Percentiles rank a stretch among this genome's conserved stretches.
These are phyloP conservation scores for Medicago lupulina DNA, from an alignment of 306 rosid species.

Conservation along the genomic window DNA sequence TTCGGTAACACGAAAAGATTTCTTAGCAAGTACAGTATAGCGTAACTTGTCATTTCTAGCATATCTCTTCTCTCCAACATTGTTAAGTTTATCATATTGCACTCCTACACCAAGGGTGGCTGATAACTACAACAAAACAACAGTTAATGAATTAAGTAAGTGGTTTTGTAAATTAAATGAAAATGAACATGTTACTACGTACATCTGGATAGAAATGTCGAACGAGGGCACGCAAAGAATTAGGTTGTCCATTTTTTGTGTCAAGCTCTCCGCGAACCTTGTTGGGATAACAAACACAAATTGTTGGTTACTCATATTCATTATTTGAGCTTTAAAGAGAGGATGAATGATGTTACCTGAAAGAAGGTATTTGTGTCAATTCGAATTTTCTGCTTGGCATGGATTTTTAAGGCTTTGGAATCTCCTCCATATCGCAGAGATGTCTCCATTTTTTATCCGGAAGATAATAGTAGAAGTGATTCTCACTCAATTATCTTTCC, in stretches of 20 bases:
- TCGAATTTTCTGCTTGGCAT: conserved; percentile 71
- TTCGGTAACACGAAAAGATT: conserved; percentile 66
- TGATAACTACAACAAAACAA: conserved; percentile 55
- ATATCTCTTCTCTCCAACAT: conserved; percentile 69
- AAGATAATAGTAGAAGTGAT: neutral
- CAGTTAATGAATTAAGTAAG: neutral
- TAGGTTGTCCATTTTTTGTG: conserved; percentile 69
- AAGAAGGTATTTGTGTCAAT: conserved; percentile 72
- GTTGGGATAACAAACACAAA: neutral
- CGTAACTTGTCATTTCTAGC: conserved; percentile 64
- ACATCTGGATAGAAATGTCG: conserved; percentile 78
- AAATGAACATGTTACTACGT: neutral
- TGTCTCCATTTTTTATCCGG: conserved; percentile 64
- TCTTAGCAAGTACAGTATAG: conserved; percentile 69
- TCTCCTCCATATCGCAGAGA: conserved; percentile 76
- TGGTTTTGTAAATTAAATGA: too few species aligned
- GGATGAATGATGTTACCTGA: conserved; percentile 65
- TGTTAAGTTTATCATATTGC: conserved; percentile 58
- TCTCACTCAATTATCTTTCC: neutral
- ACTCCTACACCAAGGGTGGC: conserved; percentile 80
- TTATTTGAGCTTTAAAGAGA: too few species aligned
- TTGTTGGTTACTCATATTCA: too few species aligned
- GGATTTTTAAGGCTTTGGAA: conserved; percentile 70
- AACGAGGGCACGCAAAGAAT: conserved; percentile 52
- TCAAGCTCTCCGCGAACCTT: conserved; percentile 94